These are phyloP conservation scores for Phytophthora palmivora DNA, from an alignment of 352 stramenopile genomes.

Conservation along the genomic window DNA sequence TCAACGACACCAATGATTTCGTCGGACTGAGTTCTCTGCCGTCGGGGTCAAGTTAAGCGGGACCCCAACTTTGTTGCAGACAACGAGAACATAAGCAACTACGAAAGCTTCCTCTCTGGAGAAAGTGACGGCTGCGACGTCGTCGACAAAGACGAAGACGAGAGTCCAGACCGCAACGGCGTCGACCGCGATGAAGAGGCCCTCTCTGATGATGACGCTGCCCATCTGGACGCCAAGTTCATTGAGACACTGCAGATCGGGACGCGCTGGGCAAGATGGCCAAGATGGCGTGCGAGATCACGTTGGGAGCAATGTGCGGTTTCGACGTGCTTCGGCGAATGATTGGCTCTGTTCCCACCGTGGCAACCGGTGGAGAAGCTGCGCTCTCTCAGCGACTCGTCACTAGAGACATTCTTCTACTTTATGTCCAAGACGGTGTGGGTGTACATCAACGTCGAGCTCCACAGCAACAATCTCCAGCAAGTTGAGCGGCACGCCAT, in stretches of 20 bases:
- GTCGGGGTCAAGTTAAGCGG: no score
- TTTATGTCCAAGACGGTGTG: slow-evolving; percentile 29
- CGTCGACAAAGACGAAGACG: neutral
- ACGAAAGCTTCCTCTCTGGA: slow-evolving; percentile 2
- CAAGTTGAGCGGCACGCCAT: slow-evolving; percentile 1
- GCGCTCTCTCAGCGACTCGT: neutral
- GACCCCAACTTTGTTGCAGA: no score
- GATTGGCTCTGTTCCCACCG: neutral
- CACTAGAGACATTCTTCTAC: slow-evolving; percentile 26
- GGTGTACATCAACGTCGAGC: slow-evolving; percentile 17
- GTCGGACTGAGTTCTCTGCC: no score
- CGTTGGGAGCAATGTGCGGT: neutral
- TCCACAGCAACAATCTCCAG: slow-evolving; percentile 25
- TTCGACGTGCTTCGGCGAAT: neutral
- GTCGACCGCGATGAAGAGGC: neutral
- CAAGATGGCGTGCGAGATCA: neutral
- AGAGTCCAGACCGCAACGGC: neutral
- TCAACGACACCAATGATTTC: slow-evolving; percentile 11
- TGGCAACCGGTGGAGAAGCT: neutral
- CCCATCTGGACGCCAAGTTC: neutral
- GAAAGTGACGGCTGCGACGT: slow-evolving; percentile 3
- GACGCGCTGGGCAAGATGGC: neutral
- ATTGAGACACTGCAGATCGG: neutral
- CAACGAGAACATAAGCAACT: slow-evolving; percentile 1
- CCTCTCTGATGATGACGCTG: neutral